A percentile compares a stretch with the other conserved stretches of the same genome.
Conservation (phyloP, 2,329 filamentous ascomycete genomes). For the Zasmidium cellare region DNA sequence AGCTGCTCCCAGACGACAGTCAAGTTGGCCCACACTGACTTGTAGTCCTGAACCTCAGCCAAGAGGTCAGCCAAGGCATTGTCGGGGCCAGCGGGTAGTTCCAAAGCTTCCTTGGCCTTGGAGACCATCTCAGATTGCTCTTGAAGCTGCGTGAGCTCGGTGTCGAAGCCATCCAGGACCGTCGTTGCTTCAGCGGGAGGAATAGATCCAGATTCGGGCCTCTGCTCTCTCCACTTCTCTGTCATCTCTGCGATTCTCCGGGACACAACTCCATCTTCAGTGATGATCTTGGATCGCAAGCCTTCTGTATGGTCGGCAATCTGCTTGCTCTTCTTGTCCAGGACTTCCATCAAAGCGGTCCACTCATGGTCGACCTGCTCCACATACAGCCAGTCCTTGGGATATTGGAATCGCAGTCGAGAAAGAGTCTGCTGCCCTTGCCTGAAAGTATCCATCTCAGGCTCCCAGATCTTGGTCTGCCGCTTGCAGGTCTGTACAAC, state of each 20-base stretch:
- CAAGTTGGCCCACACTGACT: slow-evolving; percentile 94
- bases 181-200: slow-evolving; percentile 84
- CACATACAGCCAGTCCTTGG: slow-evolving; percentile 89
- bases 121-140: slow-evolving; percentile 90
- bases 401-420: slow-evolving; percentile 90
- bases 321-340: slow-evolving; percentile 89
- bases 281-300: slow-evolving; percentile 87
- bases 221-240: slow-evolving; percentile 89
- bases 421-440: slow-evolving; percentile 91
- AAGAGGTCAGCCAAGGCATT: slow-evolving; percentile 81
- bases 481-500: slow-evolving; percentile 95
- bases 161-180: slow-evolving; percentile 79
- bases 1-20: slow-evolving; percentile 96
- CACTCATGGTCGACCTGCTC: slow-evolving; percentile 97
- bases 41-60: slow-evolving; percentile 97
- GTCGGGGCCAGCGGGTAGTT: slow-evolving; percentile 77
- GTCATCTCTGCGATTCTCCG: slow-evolving; percentile 86
- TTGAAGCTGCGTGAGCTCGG: slow-evolving; percentile 79
- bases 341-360: slow-evolving; percentile 87
- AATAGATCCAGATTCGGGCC: slow-evolving; percentile 92
- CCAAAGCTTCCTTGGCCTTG: slow-evolving; percentile 94
- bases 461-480: slow-evolving; percentile 90
- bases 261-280: slow-evolving; percentile 87
- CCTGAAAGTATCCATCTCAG: slow-evolving; percentile 92
- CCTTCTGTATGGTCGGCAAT: slow-evolving; percentile 96